Conservation (phyloP, 163 green algal species). For the Prototheca wickerhamii region DNA sequence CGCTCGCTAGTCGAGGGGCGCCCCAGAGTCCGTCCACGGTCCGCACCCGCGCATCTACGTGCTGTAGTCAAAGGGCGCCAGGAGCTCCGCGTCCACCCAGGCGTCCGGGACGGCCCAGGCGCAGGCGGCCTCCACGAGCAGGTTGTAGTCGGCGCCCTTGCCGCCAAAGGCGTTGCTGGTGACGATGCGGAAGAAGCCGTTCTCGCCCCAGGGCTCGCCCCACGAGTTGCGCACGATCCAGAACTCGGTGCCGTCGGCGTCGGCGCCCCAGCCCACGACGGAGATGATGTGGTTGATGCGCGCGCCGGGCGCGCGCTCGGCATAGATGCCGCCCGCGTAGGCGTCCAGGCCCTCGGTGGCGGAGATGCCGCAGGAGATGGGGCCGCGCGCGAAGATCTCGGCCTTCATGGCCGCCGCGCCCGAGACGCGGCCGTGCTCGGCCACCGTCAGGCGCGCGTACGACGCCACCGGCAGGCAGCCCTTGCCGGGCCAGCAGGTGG, state of each 20-base stretch:
- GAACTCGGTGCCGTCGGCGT: slow-evolving; percentile 60
- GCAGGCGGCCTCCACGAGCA: slow-evolving; percentile 62
- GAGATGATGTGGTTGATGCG: slow-evolving; percentile 72
- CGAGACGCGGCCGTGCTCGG: slow-evolving; percentile 53
- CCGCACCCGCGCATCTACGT: no score
- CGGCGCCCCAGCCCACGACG: slow-evolving; percentile 70
- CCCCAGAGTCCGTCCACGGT: no score
- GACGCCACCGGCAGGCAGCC: slow-evolving; percentile 50
- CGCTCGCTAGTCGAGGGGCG: no score
- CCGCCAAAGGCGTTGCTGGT: slow-evolving; percentile 49
- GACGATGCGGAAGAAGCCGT: slow-evolving; percentile 47
- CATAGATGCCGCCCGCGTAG: slow-evolving; percentile 60
- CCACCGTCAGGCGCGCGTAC: slow-evolving; percentile 52
- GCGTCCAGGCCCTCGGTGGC: slow-evolving; percentile 56
- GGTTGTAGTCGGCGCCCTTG: slow-evolving; percentile 57
- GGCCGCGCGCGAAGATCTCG: slow-evolving; percentile 66
- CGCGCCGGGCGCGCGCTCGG: slow-evolving; percentile 33
- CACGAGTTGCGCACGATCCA: slow-evolving; percentile 64
- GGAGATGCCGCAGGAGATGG: slow-evolving; percentile 71
- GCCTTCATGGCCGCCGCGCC: slow-evolving; percentile 60
- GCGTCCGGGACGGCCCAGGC: slow-evolving; percentile 47
- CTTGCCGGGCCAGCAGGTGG: slow-evolving; percentile 53
- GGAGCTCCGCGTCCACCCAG: slow-evolving; percentile 30
- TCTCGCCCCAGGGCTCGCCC: slow-evolving; percentile 57
- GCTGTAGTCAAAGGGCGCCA: no score